Base-by-base conservation (phyloP, 768 basidiomycete species). In the Neoboletus magnificus region DNA sequence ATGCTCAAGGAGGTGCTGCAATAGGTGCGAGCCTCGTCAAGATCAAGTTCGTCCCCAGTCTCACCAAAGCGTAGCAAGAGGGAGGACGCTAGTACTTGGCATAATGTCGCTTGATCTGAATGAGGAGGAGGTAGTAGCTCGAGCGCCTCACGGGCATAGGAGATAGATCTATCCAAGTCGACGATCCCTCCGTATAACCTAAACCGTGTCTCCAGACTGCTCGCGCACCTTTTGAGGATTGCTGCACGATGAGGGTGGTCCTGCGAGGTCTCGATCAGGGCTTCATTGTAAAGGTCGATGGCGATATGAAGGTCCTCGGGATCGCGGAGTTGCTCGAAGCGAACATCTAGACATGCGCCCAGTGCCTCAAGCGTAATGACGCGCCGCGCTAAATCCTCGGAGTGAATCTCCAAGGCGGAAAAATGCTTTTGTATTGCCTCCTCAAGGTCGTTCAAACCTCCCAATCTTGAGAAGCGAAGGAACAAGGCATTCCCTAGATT, bases 141-240 rank as follows among this genome's bases (percentile, higher is more conserved):
- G 12, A 71, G 62, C 7, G 54, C 62, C 36, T 61, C 63, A 9
- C 62, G 67, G 32, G 43, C 61, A 52, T 55, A 62, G 3, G 62
- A 58, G n/a, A 73, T 65, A 6, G 72, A 68, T 37, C 54, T 58
- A 25, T 72, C 53, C 52, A 72, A 62, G 43, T 72, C 65, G 16
- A 41, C 35, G 3, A 49, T 50, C 20, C 43, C 48, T 8, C 69
- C 59, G n/a, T 53, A 62, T 9, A 62, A 41, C 36, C 54, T 40
- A 32, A 66, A 62, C 18, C 58, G 57, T 13, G 39, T 55, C 51
- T 58, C 54, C 12, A 65, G 48, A 30, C 63, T 57, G 30, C 30
- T 47, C 32, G 67, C 59, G n/a, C 57, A 43, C 50, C 35, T 61
- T 29, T 52, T 49, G 13, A 70, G 57, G 41, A 62, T 52, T 35